Evolutionary conservation across 495 filamentous ascomycete species (phyloP), one percentile per base, ranked within the genome.

Genomic region (Xylaria longipes): DNA sequence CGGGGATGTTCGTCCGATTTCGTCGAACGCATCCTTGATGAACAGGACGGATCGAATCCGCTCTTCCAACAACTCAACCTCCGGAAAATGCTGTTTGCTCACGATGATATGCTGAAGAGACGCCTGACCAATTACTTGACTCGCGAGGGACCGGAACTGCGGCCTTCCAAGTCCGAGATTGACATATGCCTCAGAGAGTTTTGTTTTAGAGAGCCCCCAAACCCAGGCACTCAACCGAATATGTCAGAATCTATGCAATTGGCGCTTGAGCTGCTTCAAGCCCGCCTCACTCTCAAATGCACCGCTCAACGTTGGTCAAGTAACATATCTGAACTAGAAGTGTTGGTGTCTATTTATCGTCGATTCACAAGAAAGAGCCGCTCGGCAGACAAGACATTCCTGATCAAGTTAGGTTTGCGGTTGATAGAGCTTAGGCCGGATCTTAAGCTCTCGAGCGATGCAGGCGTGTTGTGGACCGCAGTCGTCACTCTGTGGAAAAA

Each of bases 1-100:
- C 20, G 62, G 12, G 74, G 72, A 52, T 76, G 74, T 64, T 76
- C 74, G 33, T 57, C 74, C 33, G 37, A 41, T 7, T 76, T 76
- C 25, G 68, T 76, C 9, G 64, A 61, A 25, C 39, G 48, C 9
- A 9, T 76, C 31, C 68, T 76, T 43, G 69, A 74, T 54, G 68
- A 17, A n/a, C 60, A 76, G 61, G 74, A 76, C 68, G 14, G 61
- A 14, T 74, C 72, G 22, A 76, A 76, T 69, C 68, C 74, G 22
- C 56, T 76, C 17, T 76, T 74, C 64, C 46, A 56, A 43, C 17
- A 50, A n/a, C 60, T 76, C 29, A 48, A 48, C 15, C 20, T 68
- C 20, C 5, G 5, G 11, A 46, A 31, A 5, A 15, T 75, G 2
- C 15, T 72, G 9, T 37, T 48, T 41, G 37, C 70, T 20, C 73